Conservation (phyloP, 306 rosid genomes). For the Quercus berberidifolia region DNA sequence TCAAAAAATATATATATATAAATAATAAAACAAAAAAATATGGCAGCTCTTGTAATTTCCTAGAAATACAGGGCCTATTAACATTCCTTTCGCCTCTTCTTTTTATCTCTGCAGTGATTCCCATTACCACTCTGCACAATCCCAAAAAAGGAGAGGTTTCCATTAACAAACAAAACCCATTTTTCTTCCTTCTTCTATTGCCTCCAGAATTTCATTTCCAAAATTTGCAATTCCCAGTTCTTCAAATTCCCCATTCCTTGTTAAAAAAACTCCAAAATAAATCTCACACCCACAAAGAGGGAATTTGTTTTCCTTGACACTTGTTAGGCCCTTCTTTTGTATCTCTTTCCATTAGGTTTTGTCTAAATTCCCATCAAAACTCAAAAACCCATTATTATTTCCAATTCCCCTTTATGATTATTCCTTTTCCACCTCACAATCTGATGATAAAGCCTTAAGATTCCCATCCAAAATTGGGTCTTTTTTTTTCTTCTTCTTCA, state of each 20-base stretch:
- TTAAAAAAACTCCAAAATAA: background rate
- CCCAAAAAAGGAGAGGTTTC: slow-evolving; percentile 14
- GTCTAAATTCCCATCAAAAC: background rate
- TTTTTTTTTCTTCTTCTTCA: background rate
- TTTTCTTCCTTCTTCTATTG: background rate
- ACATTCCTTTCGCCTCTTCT: background rate
- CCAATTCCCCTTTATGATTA: slow-evolving; percentile 49
- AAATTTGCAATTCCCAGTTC: too few relatives aligned
- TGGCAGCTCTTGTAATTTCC: slow-evolving; percentile 24
- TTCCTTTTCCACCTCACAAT: slow-evolving; percentile 12
- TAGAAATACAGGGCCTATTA: slow-evolving; percentile 19
- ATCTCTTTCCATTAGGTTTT: background rate
- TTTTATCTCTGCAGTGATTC: slow-evolving; percentile 17
- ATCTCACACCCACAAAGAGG: background rate
- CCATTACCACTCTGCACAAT: background rate
- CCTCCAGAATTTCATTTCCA: background rate
- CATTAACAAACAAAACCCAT: background rate
- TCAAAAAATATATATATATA: too few relatives aligned
- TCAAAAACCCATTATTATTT: background rate
- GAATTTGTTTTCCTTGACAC: background rate
- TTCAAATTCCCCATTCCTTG: too few relatives aligned
- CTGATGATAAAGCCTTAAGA: slow-evolving; percentile 24
- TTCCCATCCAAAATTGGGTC: slow-evolving; percentile 29
- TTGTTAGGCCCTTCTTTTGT: background rate
- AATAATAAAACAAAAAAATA: background rate